phyloP scores from a whole-genome alignment of 1,139 yeast genomes.

The Yamadazyma epiphylla region DNA sequence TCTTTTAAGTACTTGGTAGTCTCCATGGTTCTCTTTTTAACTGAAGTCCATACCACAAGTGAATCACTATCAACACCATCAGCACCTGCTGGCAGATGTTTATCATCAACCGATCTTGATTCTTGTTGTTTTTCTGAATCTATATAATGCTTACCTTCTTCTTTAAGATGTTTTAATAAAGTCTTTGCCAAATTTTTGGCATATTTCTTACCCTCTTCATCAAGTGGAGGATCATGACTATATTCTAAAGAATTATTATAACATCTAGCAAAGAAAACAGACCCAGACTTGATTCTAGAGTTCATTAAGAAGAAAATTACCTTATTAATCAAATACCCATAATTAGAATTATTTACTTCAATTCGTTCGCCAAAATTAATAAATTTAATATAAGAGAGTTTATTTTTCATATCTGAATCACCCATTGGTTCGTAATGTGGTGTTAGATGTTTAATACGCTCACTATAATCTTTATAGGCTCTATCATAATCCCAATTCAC shows the following conservation, averaged over 20 bases:
- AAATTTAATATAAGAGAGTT: constrained; percentile 71
- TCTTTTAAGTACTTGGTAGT: constrained; percentile 67
- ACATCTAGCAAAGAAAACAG: constrained; percentile 84
- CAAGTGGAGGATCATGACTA: constrained; percentile 63
- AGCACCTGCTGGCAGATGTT: constrained; percentile 47
- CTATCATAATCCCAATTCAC: constrained; percentile 61
- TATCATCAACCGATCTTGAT: constrained; percentile 19
- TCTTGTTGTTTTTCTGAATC: not conserved
- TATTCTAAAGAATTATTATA: constrained; percentile 58
- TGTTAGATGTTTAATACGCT: constrained; percentile 48
- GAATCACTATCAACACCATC: constrained; percentile 47
- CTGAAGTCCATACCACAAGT: constrained; percentile 90
- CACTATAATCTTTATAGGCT: constrained; percentile 60
- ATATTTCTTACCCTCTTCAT: constrained; percentile 52
- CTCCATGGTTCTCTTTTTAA: constrained; percentile 77
- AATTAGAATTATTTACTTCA: constrained; percentile 73
- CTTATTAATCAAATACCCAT: constrained; percentile 85
- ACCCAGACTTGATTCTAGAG: constrained; percentile 77
- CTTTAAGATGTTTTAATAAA: constrained; percentile 30
- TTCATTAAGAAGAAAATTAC: constrained; percentile 90
- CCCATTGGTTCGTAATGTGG: constrained; percentile 53
- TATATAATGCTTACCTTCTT: constrained; percentile 28
- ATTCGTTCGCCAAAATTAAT: constrained; percentile 89
- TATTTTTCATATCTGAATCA: constrained; percentile 33
- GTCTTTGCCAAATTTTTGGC: constrained; percentile 43